Evolutionary conservation across 2,329 filamentous ascomycete genomes (phyloP), one percentile per base, ranked within the genome.

Genomic region (Calonectria henricotiae): DNA sequence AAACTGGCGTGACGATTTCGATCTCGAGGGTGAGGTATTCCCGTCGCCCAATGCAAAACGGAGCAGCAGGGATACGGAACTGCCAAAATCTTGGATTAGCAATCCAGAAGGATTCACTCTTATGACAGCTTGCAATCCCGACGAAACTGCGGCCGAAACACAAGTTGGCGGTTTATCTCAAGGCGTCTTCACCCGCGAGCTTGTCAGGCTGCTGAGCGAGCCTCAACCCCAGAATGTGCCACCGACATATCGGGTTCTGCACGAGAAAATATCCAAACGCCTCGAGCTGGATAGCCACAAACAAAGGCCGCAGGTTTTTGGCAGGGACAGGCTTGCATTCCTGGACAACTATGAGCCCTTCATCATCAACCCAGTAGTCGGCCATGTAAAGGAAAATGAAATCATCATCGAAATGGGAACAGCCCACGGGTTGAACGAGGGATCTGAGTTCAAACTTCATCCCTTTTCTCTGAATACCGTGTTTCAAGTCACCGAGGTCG

Each of bases 31-130:
- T 15, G 6, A 41, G 20, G 27, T 9, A 17, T 54, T n/a, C 17
- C 37, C 64, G 30, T 27, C 5, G 54, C 49, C 13, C 20, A 41
- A 8, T 20, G 15, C 39, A n/a, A 6, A 41, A 3, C 39, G 39
- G 17, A 12, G 37, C 32, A 27, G n/a, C n/a, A 64, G 65, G 43
- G 41, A 64, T 44, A 37, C 43, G n/a, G 20, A 49, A 43, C 6
- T 65, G 32, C 30, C 37, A 25, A 51, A 30, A 37, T 15, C 62
- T 49, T 71, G 65, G 69, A 43, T 17, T 5, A 47, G 62, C 35
- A 68, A 71, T 13, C 69, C 69, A 4, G 62, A 65, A 11, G 62
- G 62, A 23, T 71, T 71, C 37, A 71, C 69, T 4, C 8, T 71
- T 3, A 71, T 71, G 69, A 54, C 65, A 5, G 65, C 65, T 12